Conservation (phyloP, 1,284 basidiomycete genomes). For the Irpex sp. region DNA sequence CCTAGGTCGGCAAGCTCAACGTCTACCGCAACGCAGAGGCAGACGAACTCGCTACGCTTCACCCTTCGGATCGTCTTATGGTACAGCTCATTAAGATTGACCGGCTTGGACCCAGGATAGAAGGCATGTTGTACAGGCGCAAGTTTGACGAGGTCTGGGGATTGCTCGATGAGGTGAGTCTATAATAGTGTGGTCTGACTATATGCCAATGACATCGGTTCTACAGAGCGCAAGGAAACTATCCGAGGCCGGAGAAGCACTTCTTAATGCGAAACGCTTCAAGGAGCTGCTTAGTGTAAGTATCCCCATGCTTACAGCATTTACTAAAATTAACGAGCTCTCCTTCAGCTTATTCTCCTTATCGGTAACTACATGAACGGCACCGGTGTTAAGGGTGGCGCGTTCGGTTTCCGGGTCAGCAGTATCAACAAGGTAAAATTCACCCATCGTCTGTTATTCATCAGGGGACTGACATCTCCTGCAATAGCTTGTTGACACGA, state of each 20-base stretch:
- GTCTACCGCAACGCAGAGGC: constrained; percentile 85
- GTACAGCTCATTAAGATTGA: constrained; percentile 96
- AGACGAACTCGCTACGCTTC: constrained; percentile 86
- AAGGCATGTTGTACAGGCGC: constrained; percentile 91
- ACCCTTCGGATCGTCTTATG: constrained; percentile 95
- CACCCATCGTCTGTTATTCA: not conserved
- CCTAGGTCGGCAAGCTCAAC: constrained; percentile 85
- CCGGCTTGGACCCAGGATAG: constrained; percentile 85
- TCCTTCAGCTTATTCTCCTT: constrained; percentile 78
- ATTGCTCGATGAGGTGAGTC: constrained; percentile 64
- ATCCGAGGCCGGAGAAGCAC: constrained; percentile 72
- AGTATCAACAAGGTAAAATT: constrained; percentile 89
- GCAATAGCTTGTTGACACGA: constrained; percentile 89
- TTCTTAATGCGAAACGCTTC: constrained; percentile 79
- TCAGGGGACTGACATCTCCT: not conserved
- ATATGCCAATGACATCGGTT: constrained; percentile 6
- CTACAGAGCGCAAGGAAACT: constrained; percentile 74
- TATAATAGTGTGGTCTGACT: constrained; percentile 10
- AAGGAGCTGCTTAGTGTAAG: constrained; percentile 82
- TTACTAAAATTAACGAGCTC: constrained; percentile 13
- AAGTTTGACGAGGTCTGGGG: constrained; percentile 82
- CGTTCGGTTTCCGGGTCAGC: constrained; percentile 95
- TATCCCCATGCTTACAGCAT: constrained; percentile 11
- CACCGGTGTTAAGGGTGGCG: constrained; percentile 93
- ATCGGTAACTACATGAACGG: constrained; percentile 99